These are phyloP conservation scores for Zalaria sp. DNA, from an alignment of 2,329 filamentous ascomycete species.

Conservation along the genomic window DNA sequence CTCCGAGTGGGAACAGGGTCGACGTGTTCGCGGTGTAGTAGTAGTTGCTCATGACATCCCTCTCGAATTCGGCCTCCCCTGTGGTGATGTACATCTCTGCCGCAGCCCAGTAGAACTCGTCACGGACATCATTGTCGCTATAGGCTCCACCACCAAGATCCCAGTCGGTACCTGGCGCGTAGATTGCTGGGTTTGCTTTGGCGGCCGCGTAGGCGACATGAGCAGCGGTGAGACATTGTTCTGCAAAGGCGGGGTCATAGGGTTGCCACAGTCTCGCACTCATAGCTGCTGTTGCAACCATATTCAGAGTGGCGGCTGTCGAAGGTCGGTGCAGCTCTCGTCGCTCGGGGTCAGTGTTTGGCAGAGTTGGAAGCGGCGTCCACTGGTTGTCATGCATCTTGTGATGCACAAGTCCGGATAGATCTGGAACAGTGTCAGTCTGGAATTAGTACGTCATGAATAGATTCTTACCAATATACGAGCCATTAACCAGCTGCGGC, in stretches of 20 bases:
- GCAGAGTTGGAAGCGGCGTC: slow-evolving; percentile 5
- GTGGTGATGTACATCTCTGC: slow-evolving; percentile 7
- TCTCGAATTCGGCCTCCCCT: slow-evolving; percentile 2
- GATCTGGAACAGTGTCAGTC: not conserved
- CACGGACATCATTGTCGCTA: slow-evolving; percentile 6
- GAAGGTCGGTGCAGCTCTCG: slow-evolving; percentile 6
- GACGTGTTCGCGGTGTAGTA: slow-evolving; percentile 5
- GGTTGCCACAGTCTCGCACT: slow-evolving; percentile 4
- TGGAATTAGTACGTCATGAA: not conserved
- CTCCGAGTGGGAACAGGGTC: slow-evolving; percentile 2
- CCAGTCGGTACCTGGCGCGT: slow-evolving; percentile 6
- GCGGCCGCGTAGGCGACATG: slow-evolving; percentile 5
- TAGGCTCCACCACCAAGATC: slow-evolving; percentile 7
- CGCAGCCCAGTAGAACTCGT: slow-evolving; percentile 7
- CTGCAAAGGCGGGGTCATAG: slow-evolving; percentile 2
- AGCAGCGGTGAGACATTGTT: slow-evolving; percentile 4
- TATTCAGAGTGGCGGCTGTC: slow-evolving; percentile 6
- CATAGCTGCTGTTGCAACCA: slow-evolving; percentile 6
- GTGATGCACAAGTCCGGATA: slow-evolving; percentile 5
- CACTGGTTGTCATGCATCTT: slow-evolving; percentile 7
- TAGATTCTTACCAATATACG: slow-evolving; percentile 1
- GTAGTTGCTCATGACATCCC: slow-evolving; percentile 4
- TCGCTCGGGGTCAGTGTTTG: slow-evolving; percentile 4
- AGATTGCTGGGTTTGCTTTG: slow-evolving; percentile 3
- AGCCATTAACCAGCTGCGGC: slow-evolving; percentile 5